Percentiles rank a stretch among this genome's conserved stretches.
These are phyloP conservation scores for Soucietia sequanensis DNA, from an alignment of 805 yeast genomes.

Conservation along the genomic window DNA sequence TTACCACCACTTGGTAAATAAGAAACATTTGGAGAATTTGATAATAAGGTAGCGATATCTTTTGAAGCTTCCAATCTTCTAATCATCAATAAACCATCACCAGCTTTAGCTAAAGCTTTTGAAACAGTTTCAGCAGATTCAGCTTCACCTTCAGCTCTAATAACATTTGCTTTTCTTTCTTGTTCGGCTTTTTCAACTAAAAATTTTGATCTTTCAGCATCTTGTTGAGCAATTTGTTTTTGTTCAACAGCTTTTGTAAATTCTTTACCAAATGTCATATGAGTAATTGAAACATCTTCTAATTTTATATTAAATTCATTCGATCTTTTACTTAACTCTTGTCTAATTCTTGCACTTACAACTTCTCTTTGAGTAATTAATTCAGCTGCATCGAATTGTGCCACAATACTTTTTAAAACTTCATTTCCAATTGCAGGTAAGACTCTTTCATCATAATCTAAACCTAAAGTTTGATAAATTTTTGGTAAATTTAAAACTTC, in stretches of 20 bases:
- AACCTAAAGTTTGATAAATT: conserved; percentile 88
- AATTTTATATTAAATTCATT: conserved; percentile 83
- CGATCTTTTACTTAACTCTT: conserved; percentile 81
- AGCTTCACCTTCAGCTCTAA: conserved; percentile 99
- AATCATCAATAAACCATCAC: conserved; percentile 91
- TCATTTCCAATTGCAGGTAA: conserved; percentile 92
- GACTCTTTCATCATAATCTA: conserved; percentile 93
- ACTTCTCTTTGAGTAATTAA: conserved; percentile 96
- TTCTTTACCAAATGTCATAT: conserved; percentile 94
- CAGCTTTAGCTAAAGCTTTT: conserved; percentile 87
- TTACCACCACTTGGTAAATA: conserved; percentile 67
- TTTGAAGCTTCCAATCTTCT: conserved; percentile 96
- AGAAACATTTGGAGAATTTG: conserved; percentile 79
- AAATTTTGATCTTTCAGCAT: conserved; percentile 94
- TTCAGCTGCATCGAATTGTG: conserved; percentile 95
- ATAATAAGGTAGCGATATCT: conserved; percentile 88
- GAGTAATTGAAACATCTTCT: conserved; percentile 97
- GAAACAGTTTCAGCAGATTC: conserved; percentile 96
- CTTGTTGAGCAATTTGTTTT: conserved; percentile 99
- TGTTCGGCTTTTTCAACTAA: conserved; percentile 96
- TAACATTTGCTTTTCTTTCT: conserved; percentile 90
- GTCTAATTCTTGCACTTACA: conserved; percentile 84
- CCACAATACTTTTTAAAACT: conserved; percentile 84
- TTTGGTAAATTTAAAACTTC: conserved; percentile 78
- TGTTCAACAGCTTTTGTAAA: conserved; percentile 98